Base-by-base conservation (phyloP, 2,329 filamentous ascomycete genomes). In the Trichophyton equinum region DNA sequence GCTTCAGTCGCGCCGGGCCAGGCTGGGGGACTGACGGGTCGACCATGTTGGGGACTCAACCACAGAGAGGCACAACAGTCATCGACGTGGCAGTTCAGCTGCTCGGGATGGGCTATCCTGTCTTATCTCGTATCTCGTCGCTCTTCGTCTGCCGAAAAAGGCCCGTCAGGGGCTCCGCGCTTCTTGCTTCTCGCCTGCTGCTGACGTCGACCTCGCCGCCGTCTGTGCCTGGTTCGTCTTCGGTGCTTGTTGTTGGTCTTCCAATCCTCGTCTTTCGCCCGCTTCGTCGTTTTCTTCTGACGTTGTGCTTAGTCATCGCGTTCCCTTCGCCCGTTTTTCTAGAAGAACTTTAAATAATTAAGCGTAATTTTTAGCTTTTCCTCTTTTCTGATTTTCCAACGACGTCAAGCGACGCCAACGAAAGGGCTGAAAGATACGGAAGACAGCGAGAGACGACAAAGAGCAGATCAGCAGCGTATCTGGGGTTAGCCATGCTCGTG, bases 1-100 rank as follows among this genome's bases (percentile, higher is more conserved):
- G 84, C 65, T 85, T 85, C 66, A 97, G 79, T 68, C 88, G 90
- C 62, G 92, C 92, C 61, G 92, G 91, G 59, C 92, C 92, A 62
- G 92, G 92, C 78, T 92, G 89, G 62, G 94, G 92, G 67, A 96
- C 83, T 65, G 82, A 81, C 65, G 77, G 80, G 62, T 75, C 72
- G 40, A 71, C 70, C 74, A 77, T 76, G 57, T 33, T 57, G 55
- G 55, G 55, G 30, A 11, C 30, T 56, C 30, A 40, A 30, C 30
- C 51, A 38, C 51, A 33, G 11, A 18, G 7, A 22, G 44, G 18
- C 44, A 47, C 44, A 22, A 20, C 20, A 47, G 20, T 51, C 46
- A 51, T 51, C 20, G 46, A 27, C 18, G 7, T 38, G 33, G 33
- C 33, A 38, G 33, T 13, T 38, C 33, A 38, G 11, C 33, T 38